phyloP scores from a whole-genome alignment of 768 basidiomycete species.

The Boletus sp. region DNA sequence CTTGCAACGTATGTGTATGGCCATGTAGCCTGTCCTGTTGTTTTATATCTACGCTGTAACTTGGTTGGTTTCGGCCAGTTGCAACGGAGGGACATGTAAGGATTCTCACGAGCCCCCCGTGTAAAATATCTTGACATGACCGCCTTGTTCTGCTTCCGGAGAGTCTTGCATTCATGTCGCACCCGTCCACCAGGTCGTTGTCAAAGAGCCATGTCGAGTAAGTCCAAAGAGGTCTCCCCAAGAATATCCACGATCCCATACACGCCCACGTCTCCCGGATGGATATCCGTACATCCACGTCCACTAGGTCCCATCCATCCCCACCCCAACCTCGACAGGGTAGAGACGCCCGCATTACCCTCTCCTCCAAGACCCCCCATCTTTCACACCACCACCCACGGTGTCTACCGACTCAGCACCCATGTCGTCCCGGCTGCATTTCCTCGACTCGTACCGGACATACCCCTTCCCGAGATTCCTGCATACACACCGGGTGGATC shows the following conservation, averaged over 20 bases:
- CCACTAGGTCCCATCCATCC: conserved; percentile 11
- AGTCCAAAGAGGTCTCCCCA: neutral
- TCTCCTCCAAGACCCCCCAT: conserved; percentile 14
- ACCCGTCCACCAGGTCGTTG: neutral
- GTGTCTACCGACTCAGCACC: conserved; percentile 24
- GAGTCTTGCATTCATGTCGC: neutral
- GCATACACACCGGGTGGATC: neutral
- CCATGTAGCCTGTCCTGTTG: too few relatives aligned
- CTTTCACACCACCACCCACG: conserved; percentile 19
- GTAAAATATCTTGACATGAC: neutral
- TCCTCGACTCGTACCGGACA: conserved; percentile 22
- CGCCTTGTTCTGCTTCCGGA: neutral
- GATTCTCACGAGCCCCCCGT: neutral
- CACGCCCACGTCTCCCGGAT: conserved; percentile 15
- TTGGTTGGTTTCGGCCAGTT: too few relatives aligned
- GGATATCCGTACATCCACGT: conserved; percentile 24
- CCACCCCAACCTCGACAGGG: conserved; percentile 8
- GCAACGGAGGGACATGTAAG: too few relatives aligned
- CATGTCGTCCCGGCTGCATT: conserved; percentile 30
- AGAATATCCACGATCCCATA: conserved; percentile 17
- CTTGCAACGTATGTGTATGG: too few relatives aligned
- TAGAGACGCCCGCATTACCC: conserved; percentile 18
- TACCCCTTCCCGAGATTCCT: conserved; percentile 23
- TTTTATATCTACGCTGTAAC: too few relatives aligned
- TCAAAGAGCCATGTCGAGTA: neutral